Evolutionary conservation across 2,329 filamentous ascomycete species (phyloP).

Genomic region (Neopestalotiopsis clavispora): DNA sequence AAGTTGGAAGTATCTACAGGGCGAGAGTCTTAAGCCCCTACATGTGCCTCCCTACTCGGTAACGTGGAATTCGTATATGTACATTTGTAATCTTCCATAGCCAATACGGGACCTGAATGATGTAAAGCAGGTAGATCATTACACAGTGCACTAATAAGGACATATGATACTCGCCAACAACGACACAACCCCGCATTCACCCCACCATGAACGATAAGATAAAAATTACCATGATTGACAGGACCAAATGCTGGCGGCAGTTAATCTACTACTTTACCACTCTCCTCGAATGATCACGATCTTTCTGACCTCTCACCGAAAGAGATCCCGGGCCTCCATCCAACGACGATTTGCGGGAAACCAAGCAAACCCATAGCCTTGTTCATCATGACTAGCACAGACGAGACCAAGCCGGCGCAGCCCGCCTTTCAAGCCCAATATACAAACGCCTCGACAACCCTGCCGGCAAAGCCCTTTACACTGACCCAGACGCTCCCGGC

Average conservation of each 20-base stretch:
- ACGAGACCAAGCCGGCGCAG: not conserved
- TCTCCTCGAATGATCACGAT: not conserved
- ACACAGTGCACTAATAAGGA: too few relatives aligned
- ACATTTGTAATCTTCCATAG: too few relatives aligned
- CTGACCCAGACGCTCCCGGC: slow-evolving; percentile 35
- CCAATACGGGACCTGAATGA: too few relatives aligned
- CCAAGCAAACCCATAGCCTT: not conserved
- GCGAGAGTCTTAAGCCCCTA: too few relatives aligned
- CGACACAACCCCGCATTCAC: not conserved
- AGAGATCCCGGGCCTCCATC: not conserved
- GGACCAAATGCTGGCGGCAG: too few relatives aligned
- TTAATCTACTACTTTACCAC: too few relatives aligned
- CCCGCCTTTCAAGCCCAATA: slow-evolving; percentile 18
- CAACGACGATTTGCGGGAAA: not conserved
- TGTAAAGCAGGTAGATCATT: too few relatives aligned
- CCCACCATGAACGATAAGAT: slow-evolving; percentile 10
- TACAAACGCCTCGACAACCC: slow-evolving; percentile 61
- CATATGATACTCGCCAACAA: not conserved
- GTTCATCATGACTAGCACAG: slow-evolving; percentile 10
- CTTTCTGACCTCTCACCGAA: not conserved
- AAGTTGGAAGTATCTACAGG: too few relatives aligned
- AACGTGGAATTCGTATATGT: too few relatives aligned
- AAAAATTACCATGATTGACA: not conserved
- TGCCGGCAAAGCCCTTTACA: slow-evolving; percentile 52
- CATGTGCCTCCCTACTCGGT: too few relatives aligned